Evolutionary conservation across 441 rosid species (phyloP).

Genomic region (Omphalea diandra): DNA sequence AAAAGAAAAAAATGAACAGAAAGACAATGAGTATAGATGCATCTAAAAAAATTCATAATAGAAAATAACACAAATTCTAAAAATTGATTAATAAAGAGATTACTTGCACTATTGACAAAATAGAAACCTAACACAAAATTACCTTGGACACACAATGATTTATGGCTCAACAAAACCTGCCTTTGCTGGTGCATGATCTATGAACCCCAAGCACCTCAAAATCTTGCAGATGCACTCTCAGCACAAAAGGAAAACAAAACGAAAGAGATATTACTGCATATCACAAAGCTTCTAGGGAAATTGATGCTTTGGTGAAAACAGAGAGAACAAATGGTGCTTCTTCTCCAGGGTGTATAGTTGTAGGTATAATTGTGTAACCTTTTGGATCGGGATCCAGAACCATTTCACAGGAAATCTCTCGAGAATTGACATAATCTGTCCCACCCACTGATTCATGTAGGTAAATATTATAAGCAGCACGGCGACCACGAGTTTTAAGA

Average conservation of each 20-base stretch:
- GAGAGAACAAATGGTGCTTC: constrained; percentile 99
- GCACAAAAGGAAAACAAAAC: constrained; percentile 31
- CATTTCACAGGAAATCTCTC: constrained; percentile 99
- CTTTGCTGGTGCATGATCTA: constrained; percentile 26
- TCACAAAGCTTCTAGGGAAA: constrained; percentile 83
- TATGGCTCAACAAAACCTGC: constrained; percentile 29
- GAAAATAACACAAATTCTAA: neutral
- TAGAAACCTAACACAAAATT: constrained; percentile 9
- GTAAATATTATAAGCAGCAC: constrained; percentile 95
- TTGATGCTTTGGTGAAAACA: constrained; percentile 92
- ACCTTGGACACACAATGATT: constrained; percentile 29
- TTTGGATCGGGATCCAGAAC: constrained; percentile 99
- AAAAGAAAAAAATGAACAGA: neutral
- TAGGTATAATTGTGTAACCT: constrained; percentile 99
- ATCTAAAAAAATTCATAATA: no score
- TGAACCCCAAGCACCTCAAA: constrained; percentile 39
- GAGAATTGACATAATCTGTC: constrained; percentile 98
- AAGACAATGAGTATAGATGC: neutral
- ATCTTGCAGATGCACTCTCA: constrained; percentile 31
- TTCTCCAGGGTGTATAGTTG: constrained; percentile 99
- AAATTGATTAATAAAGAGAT: neutral
- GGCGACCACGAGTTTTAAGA: constrained; percentile 96
- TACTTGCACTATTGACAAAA: neutral
- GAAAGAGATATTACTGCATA: constrained; percentile 27
- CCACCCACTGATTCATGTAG: constrained; percentile 99